These are phyloP conservation scores for Glycine latifolia DNA, from an alignment of 306 rosid genomes.

Conservation along the genomic window DNA sequence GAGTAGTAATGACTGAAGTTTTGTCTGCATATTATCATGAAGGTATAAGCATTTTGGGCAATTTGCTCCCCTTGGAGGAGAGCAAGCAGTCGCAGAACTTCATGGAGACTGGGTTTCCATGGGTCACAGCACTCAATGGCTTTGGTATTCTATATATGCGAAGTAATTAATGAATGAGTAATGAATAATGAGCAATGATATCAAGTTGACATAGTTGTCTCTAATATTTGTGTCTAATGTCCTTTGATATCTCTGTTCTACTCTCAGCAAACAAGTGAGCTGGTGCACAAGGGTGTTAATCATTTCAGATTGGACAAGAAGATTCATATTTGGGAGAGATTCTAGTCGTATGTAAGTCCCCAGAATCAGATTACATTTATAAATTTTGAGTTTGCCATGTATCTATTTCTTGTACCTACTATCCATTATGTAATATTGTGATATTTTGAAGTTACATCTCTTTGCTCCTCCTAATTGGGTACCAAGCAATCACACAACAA, in stretches of 20 bases:
- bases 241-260: background rate
- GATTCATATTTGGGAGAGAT: conserved; percentile 75
- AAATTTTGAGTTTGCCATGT: background rate
- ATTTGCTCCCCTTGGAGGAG: conserved; percentile 82
- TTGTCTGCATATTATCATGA: conserved; percentile 31
- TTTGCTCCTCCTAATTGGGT: no score
- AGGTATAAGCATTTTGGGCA: conserved; percentile 87
- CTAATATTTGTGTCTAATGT: background rate
- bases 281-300: conserved; percentile 83
- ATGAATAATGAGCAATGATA: conserved; percentile 46
- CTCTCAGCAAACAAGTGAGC: conserved; percentile 86
- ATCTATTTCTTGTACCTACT: background rate
- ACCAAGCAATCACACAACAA: no score
- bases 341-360: conserved; percentile 60
- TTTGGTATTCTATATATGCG: conserved; percentile 86
- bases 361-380: background rate
- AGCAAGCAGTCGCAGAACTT: conserved; percentile 75
- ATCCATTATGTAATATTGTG: background rate
- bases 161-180: conserved; percentile 59
- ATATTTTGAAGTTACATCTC: no score
- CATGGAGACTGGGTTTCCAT: conserved; percentile 87
- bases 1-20: background rate
- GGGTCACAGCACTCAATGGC: conserved; percentile 83
- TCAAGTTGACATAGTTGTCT: background rate
- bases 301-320: conserved; percentile 77